Evolutionary conservation across 2,329 filamentous ascomycete species (phyloP).

Genomic region (Alternaria infectoria): DNA sequence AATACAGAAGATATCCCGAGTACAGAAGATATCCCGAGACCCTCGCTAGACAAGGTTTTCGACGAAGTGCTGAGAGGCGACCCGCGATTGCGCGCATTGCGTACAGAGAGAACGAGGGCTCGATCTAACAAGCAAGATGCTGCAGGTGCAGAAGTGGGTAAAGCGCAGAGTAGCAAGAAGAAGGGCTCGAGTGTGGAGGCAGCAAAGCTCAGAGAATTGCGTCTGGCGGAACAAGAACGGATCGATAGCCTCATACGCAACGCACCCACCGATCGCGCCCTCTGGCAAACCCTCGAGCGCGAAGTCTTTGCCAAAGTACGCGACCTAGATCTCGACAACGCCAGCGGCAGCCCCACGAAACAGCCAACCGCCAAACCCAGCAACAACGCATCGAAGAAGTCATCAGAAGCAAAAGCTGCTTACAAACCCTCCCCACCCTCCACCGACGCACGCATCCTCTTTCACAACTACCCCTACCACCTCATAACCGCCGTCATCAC

Average conservation of each 20-base stretch:
- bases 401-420: background rate
- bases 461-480: slow-evolving; percentile 68
- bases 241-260: slow-evolving; percentile 62
- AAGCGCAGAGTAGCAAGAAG: slow-evolving; percentile 12
- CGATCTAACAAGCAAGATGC: background rate
- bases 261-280: slow-evolving; percentile 65
- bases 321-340: slow-evolving; percentile 59
- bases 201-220: slow-evolving; percentile 16
- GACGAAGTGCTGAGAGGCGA: slow-evolving; percentile 32
- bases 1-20: background rate
- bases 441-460: slow-evolving; percentile 62
- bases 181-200: slow-evolving; percentile 14
- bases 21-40: slow-evolving; percentile 20
- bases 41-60: slow-evolving; percentile 40
- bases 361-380: background rate
- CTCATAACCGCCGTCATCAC: slow-evolving; percentile 64
- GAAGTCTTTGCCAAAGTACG: slow-evolving; percentile 69
- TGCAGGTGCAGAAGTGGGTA: slow-evolving; percentile 3
- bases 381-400: background rate
- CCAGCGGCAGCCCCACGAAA: slow-evolving; percentile 4
- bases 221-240: slow-evolving; percentile 54
- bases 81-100: slow-evolving; percentile 3
- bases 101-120: slow-evolving; percentile 3
- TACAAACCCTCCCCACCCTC: slow-evolving; percentile 6
- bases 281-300: slow-evolving; percentile 71